Base-by-base conservation (phyloP, 306 rosid genomes). In the Trifolium dubium region DNA sequence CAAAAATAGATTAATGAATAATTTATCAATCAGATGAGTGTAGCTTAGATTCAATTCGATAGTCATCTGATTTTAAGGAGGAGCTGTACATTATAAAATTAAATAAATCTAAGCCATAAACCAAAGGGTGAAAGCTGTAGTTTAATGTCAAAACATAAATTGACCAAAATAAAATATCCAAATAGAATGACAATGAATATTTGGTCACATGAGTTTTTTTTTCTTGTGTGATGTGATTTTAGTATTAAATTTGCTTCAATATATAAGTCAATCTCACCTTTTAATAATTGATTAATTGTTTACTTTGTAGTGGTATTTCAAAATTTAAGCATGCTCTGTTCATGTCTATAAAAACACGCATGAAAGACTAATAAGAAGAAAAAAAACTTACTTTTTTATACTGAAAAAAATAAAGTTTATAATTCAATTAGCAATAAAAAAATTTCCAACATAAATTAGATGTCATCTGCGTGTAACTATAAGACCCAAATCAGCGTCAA, bases 31-130 rank as follows among this genome's bases (percentile, higher is more conserved):
- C 8, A 53, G 9, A 61, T 9, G 23, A 46, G 39, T n/a, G 32
- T 34, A 32, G 64, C n/a, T 11, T 43, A n/a, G 29, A 54, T 72
- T 78, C 76, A 78, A 54, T 55, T 64, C 34, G 14, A 39, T 63
- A 32, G 11, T 71, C 73, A 78, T 19, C 8, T 31, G 40, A n/a
- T 29, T 51, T 40, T 71, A 4, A 8, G 8, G 72, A 23, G 39
- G 32, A 69, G 19, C 69, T 54, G 7, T 50, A 49, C 41, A 41
- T 63, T 58, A 43, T 61, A 64, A 23, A 35, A 75, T 5, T 34
- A 64, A 61, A 56, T 17, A 30, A 72, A 73, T 67, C 60, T 17
- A 51, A 49, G 19, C 67, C 6, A n/a, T 56, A 66, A 10, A 35
- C 55, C 18, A 60, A 50, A 50, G 72, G 72, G 40, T 23, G 47